Evolutionary conservation across 2,329 filamentous ascomycete species (phyloP), one percentile per base, ranked within the genome.

Genomic region (Lasiodiplodia sp.): DNA sequence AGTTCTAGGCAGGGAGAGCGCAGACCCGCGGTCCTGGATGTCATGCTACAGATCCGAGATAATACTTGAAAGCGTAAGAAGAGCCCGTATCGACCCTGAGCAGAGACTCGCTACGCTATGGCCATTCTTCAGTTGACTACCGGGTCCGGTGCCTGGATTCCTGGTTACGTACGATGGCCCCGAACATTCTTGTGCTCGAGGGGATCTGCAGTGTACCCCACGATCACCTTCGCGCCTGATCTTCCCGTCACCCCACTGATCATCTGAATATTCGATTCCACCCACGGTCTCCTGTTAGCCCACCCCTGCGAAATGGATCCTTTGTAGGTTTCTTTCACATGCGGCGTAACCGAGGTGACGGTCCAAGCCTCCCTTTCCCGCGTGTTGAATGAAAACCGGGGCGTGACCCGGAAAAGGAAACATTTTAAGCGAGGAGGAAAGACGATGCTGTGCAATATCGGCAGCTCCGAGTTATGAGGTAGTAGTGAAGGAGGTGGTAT

Each of bases 321-420:
- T 37, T 76, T 69, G 47, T 69, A 78, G 37, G 79, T 80, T 72
- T 80, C 78, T 57, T 73, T 72, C 1, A 80, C 78, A 66, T 80
- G 78, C 62, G 80, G 78, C 72, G 78, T 77, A 72, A 79, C 78
- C 34, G 77, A 76, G 14, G 77, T 79, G 70, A 79, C 78, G 55
- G 80, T 75, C 76, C 74, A 79, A 0, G 76, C 78, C 28, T 78
- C 79, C 34, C 68, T 72, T 37, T 78, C 72, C 51, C 69, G 73
- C 70, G 80, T 52, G 64, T 80, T 80, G 49, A 81, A 69, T 79
- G 78, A 73, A 80, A 58, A 1, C 78, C 78, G 0, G 77, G 2
- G 78, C 80, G 66, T 80, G 78, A 10, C 79, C 78, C 2, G 78
- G 78, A 1, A 76, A 63, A 69, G 78, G 77, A 37, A 75, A 74